Base-by-base conservation (phyloP, 2,329 filamentous ascomycete genomes). In the Seiridium cupressi region DNA sequence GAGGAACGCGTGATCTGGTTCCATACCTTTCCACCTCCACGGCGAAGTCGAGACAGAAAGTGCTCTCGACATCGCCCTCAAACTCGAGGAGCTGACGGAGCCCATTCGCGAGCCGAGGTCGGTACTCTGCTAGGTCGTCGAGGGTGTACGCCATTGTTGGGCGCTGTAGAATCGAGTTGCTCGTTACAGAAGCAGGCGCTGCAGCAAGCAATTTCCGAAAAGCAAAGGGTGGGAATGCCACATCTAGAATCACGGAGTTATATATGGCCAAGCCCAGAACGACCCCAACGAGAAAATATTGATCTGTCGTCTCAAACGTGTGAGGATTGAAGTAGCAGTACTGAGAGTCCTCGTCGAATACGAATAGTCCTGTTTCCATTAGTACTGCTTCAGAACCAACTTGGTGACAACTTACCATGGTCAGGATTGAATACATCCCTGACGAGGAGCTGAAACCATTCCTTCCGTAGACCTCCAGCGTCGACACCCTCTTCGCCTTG, bases 261-360 rank as follows among this genome's bases (percentile, higher is more conserved):
- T 97, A 96, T 62, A 97, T 96, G 11, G 93, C 93, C 61, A 97
- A 80, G 0, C 93, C 93, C 58, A 97, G 83, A 6, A 97, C 83
- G 10, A 95, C 91, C 1, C 93, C 93, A 35, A 97, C 90, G 31
- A 97, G 82, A 71, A 95, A 96, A 74, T 91, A 97, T 65, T 96
- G 92, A 69, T 97, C 92, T 0, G 92, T 93, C 0, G 91, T 93
- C 72, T 97, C 93, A 67, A 97, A 93, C 13, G 91, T 92, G 70
- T 89, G 86, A 0, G 93, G 90, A 71, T 97, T 97, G 78, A 97
- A 97, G 74, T 97, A 97, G 76, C 93, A 97, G 70, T 90, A 92
- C 51, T 86, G 85, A 3, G 93, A 96, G 68, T 97, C 92, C 56
- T 96, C 92, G 63, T 97, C 93, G 73, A 96, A 97, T 6, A 90